Base-by-base conservation (phyloP, 345 rosid genomes). In the Moricandia moricandioides region DNA sequence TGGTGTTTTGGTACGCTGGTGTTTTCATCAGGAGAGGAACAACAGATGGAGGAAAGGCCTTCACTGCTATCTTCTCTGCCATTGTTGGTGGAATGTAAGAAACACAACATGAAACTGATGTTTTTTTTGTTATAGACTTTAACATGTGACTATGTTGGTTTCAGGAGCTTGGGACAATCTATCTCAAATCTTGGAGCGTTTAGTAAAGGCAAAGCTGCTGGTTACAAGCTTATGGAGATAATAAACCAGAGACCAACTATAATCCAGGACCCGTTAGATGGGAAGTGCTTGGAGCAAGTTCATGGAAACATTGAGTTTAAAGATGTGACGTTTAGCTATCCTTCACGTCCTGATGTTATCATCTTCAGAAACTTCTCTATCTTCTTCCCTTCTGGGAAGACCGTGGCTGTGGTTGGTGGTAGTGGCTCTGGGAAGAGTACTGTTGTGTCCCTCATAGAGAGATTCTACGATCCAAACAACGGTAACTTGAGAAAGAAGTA, bases 341-440 rank as follows among this genome's bases (percentile, higher is more conserved):
- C 99, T 30, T 95, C 99, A 29, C 85, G 99, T 76, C 98, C 99
- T 2, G 99, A 95, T 73, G 98, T 95, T 77, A 74, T 89, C 58
- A 88, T 95, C 70, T 92, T 95, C 77, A 87, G 92, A 52, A 85
- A 88, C 72, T 95, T 95, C 70, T 85, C 93, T 2, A 92, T 92
- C 47, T 92, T 87, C 88, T 92, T 95, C 45, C 94, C 99, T 21
- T 94, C 98, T 1, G 99, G 98, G 74, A 95, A 90, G 80, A 95
- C 99, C 0, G 87, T 95, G 29, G 99, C 99, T 0, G 99, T 92
- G 4, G 99, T 95, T 77, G 99, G 99, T 52, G 98, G 99, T 6
- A 95, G 99, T 56, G 99, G 99, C 16, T 92, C 98, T 26, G 99
- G 99, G 65, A 95, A 95, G 83, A 95, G 99, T 80, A 95, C 99